phyloP scores from a whole-genome alignment of 192 early-diverging fungal genomes.

The Coemansia sp. region DNA sequence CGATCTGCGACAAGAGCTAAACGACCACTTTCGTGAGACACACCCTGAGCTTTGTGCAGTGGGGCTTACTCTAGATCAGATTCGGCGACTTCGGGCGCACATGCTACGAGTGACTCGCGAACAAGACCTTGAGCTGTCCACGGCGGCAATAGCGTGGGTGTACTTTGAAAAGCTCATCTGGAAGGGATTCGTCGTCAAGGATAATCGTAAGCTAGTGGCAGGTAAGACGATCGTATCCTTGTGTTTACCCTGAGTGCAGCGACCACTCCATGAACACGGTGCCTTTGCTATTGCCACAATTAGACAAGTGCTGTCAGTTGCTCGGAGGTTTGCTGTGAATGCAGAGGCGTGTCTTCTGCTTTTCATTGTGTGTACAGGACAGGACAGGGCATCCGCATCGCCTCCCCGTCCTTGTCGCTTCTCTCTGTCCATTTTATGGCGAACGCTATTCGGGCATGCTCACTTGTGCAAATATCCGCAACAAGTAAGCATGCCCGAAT shows the following conservation, averaged over 20 bases:
- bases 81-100: slow-evolving; percentile 76
- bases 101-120: slow-evolving; percentile 70
- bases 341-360: not conserved
- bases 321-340: not conserved
- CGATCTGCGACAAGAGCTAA: slow-evolving; percentile 86
- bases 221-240: slow-evolving; percentile 23
- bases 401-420: not conserved
- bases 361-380: not conserved
- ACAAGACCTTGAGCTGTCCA: slow-evolving; percentile 86
- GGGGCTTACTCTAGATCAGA: slow-evolving; percentile 84
- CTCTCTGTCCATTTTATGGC: not conserved
- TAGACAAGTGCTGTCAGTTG: not conserved
- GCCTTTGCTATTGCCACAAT: not conserved
- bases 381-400: not conserved
- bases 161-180: slow-evolving; percentile 96
- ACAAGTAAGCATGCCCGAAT: not conserved
- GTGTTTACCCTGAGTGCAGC: not conserved
- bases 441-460: not conserved
- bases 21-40: slow-evolving; percentile 78
- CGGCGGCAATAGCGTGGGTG: slow-evolving; percentile 84
- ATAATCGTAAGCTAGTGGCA: slow-evolving; percentile 65
- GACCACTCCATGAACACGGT: not conserved
- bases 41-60: slow-evolving; percentile 79
- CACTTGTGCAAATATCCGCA: not conserved
- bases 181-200: slow-evolving; percentile 72